These are phyloP conservation scores for Phenoliferia sp. DNA, from an alignment of 1,284 basidiomycete genomes.

Conservation along the genomic window DNA sequence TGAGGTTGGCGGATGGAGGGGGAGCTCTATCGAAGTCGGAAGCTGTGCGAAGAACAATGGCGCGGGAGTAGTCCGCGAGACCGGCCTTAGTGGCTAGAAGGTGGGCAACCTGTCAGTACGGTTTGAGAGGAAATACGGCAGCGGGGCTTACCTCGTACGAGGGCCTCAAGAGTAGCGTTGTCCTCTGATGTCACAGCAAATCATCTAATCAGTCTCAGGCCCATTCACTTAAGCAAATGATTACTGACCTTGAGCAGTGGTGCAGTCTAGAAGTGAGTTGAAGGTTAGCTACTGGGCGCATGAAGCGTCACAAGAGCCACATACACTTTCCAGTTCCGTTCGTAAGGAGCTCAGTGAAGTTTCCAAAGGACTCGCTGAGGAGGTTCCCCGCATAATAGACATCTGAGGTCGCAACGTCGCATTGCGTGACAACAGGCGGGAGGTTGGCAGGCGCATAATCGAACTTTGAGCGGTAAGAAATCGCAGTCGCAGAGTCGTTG, in stretches of 20 bases:
- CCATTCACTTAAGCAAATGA: too few relatives aligned
- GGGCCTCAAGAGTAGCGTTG: slow-evolving; percentile 49
- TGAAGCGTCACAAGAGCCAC: too few relatives aligned
- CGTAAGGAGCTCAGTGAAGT: slow-evolving; percentile 46
- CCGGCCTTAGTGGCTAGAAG: slow-evolving; percentile 43
- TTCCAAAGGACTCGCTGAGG: slow-evolving; percentile 46
- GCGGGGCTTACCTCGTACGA: slow-evolving; percentile 40
- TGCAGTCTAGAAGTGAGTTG: too few relatives aligned
- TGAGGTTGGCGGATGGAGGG: slow-evolving; percentile 23
- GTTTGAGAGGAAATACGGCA: not conserved
- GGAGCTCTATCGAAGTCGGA: slow-evolving; percentile 50
- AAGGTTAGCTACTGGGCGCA: too few relatives aligned
- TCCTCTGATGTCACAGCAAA: slow-evolving; percentile 42
- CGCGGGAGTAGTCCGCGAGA: slow-evolving; percentile 48
- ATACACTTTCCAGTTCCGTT: slow-evolving; percentile 45
- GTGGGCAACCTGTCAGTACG: not conserved
- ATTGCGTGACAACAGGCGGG: slow-evolving; percentile 40
- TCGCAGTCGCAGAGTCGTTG: slow-evolving; percentile 43
- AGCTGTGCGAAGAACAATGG: slow-evolving; percentile 50
- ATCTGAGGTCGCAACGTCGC: slow-evolving; percentile 38
- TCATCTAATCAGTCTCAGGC: too few relatives aligned
- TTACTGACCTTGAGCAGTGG: slow-evolving; percentile 44
- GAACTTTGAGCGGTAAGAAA: slow-evolving; percentile 44
- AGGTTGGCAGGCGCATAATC: slow-evolving; percentile 41
- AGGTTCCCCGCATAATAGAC: slow-evolving; percentile 48